These are phyloP conservation scores for Penicillium steckii DNA, from an alignment of 495 filamentous ascomycete species.

Conservation along the genomic window DNA sequence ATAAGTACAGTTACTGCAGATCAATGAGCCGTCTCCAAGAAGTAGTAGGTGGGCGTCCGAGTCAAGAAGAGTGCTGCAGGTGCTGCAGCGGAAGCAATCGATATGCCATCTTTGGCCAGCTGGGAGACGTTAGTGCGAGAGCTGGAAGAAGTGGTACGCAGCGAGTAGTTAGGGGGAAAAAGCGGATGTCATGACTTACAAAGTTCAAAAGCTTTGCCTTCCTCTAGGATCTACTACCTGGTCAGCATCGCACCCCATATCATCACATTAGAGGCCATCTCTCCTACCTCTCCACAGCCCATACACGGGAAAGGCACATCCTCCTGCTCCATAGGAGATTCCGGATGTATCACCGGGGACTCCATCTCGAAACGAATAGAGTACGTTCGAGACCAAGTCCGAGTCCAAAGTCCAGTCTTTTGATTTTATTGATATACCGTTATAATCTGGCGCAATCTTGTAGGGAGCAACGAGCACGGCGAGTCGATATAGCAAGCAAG, in stretches of 20 bases:
- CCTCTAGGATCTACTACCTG: conserved; percentile 76
- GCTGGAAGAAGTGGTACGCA: conserved; percentile 1
- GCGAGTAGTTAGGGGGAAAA: neutral
- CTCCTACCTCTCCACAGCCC: conserved; percentile 88
- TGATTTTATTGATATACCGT: no score
- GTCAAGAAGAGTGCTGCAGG: conserved; percentile 91
- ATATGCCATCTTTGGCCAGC: conserved; percentile 99
- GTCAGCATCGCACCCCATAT: conserved; percentile 9
- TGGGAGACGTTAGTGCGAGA: conserved; percentile 38
- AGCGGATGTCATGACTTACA: no score
- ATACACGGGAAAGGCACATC: conserved; percentile 91
- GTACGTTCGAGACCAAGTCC: neutral
- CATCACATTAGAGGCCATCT: neutral
- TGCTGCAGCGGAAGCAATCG: conserved; percentile 98
- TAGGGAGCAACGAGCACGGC: neutral
- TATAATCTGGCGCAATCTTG: neutral
- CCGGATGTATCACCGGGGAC: conserved; percentile 59
- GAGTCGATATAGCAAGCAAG: neutral
- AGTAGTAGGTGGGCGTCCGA: conserved; percentile 97
- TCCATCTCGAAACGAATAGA: conserved; percentile 32
- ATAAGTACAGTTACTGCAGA: conserved; percentile 99
- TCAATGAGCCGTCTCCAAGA: conserved; percentile 94
- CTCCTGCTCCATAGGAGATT: conserved; percentile 82
- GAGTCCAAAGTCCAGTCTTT: neutral
- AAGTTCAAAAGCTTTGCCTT: conserved; percentile 97